Percentiles rank a stretch among this genome's conserved stretches.
Evolutionary conservation across 2,329 filamentous ascomycete genomes (phyloP).

Genomic region (Trichoderma atroviride): DNA sequence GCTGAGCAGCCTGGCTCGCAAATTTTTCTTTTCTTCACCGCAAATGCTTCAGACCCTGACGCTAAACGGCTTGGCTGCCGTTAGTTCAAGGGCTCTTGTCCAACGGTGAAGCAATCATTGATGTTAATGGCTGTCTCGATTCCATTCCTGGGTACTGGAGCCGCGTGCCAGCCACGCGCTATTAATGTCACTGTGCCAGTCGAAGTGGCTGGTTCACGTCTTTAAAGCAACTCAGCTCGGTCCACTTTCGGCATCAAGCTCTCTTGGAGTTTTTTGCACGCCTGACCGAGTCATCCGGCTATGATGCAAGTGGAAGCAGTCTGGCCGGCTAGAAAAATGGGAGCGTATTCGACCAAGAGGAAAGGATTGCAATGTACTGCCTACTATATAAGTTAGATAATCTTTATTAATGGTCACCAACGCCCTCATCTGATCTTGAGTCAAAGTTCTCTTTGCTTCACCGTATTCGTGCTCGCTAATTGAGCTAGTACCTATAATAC

Average conservation of each 20-base stretch:
- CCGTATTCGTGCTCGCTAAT: constrained; percentile 24
- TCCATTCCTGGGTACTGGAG: background rate
- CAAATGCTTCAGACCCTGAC: background rate
- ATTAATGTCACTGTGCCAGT: background rate
- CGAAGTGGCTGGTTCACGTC: background rate
- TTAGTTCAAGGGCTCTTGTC: background rate
- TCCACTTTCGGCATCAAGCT: background rate
- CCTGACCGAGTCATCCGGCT: constrained; percentile 15
- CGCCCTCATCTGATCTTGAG: background rate
- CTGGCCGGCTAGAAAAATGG: background rate
- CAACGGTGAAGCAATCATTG: background rate
- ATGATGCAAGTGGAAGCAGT: background rate
- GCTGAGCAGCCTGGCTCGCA: background rate
- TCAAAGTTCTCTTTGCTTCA: background rate
- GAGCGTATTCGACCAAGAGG: background rate
- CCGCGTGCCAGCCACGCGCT: background rate
- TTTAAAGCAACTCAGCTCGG: background rate
- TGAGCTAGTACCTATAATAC: background rate
- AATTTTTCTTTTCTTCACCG: background rate
- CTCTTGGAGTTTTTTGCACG: background rate
- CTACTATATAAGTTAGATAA: background rate
- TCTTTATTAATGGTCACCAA: background rate
- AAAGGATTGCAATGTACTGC: too few species aligned
- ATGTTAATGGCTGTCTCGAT: too few species aligned
- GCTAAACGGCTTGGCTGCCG: background rate